phyloP scores from a whole-genome alignment of 2,329 filamentous ascomycete genomes.

The Teratosphaeria viscida region DNA sequence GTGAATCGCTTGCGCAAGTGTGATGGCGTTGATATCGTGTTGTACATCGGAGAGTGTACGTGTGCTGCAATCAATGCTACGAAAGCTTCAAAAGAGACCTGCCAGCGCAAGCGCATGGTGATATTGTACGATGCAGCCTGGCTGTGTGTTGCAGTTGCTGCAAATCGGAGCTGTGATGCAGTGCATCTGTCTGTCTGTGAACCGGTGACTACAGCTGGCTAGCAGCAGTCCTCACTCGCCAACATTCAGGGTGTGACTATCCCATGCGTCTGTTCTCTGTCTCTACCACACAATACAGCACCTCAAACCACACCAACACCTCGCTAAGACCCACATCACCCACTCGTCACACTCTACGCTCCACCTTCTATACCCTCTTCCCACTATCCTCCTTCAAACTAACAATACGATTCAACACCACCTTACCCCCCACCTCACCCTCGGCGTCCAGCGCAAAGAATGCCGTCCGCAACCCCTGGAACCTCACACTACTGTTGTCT shows the following conservation, averaged over 20 bases:
- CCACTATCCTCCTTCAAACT: conserved; percentile 79
- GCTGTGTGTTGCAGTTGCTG: too few relatives aligned
- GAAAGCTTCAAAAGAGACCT: background rate
- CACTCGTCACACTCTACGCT: background rate
- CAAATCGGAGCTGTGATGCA: too few relatives aligned
- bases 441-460: conserved; percentile 79
- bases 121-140: too few relatives aligned
- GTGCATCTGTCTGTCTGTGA: too few relatives aligned
- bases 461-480: conserved; percentile 82
- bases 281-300: too few relatives aligned
- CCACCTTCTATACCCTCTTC: conserved; percentile 39
- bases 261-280: too few relatives aligned
- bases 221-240: too few relatives aligned
- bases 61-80: background rate
- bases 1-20: background rate
- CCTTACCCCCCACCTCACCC: conserved; percentile 49
- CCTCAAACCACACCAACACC: background rate
- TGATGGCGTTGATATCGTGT: background rate
- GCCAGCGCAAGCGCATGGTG: too few relatives aligned
- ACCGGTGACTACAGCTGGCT: too few relatives aligned
- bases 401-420: conserved; percentile 86
- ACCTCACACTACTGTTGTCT: conserved; percentile 62
- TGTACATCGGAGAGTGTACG: background rate
- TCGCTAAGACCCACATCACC: background rate
- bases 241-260: too few relatives aligned